Evolutionary conservation across 108 stramenopile species (phyloP), one percentile per base, ranked within the genome.

Genomic region (Discostella stelligeroides): DNA sequence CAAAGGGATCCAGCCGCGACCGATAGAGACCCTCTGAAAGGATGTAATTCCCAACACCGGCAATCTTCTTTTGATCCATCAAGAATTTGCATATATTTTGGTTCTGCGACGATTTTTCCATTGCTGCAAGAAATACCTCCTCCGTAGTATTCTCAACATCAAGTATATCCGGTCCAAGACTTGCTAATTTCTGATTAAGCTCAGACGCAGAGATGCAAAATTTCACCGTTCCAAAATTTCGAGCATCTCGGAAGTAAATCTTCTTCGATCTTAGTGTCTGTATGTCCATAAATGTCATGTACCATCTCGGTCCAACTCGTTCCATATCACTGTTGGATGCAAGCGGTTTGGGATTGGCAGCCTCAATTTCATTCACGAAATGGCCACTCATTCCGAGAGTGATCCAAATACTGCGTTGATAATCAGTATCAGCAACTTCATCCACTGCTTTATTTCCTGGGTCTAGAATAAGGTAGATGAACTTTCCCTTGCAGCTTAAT

Each of bases 341-440:
- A 24, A 60, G 60, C 23, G 66, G 60, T 47, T 46, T 67, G 25
- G 30, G 30, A 13, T 69, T 48, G 17, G 59, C 39, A 17, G 39
- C 67, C 43, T 74, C 18, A 56, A 41, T 48, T 34, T 80, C 76
- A 18, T 63, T 79, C 1, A 88, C 79, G 72, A 95, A 92, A 38
- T 77, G 72, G 51, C 94, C 94, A 25, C 85, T 85, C 91, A 95
- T 92, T 11, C 94, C 94, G 0, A 95, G 70, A 1, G 94, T 95
- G 23, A 95, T 87, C 91, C 91, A 95, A 10, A 92, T 89, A 55
- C 85, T 86, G 21, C 90, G 76, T 68, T 88, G 86, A 60, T 60
- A 89, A 66, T 93, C 88, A 27, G 70, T 59, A 39, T 67, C 62
- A 8, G 48, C 37, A 17, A 43, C 45, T 9, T 37, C 45, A 25